Evolutionary conservation across 352 stramenopile species (phyloP).

Genomic region (Thraustotheca clavata): DNA sequence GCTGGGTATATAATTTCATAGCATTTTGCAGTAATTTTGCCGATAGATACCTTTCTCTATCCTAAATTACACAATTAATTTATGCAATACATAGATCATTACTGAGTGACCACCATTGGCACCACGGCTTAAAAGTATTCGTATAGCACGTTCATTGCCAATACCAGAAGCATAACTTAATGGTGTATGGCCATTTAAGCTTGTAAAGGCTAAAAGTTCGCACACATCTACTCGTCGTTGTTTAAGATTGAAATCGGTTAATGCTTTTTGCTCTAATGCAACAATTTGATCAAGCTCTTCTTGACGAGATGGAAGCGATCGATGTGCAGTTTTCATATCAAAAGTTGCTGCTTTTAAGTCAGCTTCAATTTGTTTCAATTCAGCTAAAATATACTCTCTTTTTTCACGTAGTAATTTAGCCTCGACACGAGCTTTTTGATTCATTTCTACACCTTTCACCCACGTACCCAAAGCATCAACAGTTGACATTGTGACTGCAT

Average conservation of each 20-base stretch:
- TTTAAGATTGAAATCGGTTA: conserved; percentile 36
- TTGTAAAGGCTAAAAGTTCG: conserved; percentile 40
- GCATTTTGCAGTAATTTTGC: conserved; percentile 1
- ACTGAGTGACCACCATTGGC: conserved; percentile 32
- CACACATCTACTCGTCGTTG: conserved; percentile 41
- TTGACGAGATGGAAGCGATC: conserved; percentile 53
- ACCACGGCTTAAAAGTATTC: conserved; percentile 56
- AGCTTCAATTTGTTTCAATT: conserved; percentile 28
- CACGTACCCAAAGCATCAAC: conserved; percentile 38
- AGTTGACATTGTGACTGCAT: conserved; percentile 23
- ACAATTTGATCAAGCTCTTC: conserved; percentile 44
- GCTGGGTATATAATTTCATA: background rate
- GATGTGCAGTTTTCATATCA: conserved; percentile 47
- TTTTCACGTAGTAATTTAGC: conserved; percentile 17
- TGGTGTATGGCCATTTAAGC: conserved; percentile 59
- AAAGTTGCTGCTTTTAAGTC: conserved; percentile 40
- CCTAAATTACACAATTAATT: background rate
- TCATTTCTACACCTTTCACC: conserved; percentile 64
- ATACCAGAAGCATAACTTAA: conserved; percentile 55
- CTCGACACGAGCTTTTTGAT: conserved; percentile 56
- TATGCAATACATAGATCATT: background rate
- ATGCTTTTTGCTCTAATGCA: conserved; percentile 23
- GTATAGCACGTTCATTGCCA: conserved; percentile 65
- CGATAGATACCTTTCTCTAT: background rate
- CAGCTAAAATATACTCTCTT: conserved; percentile 16